Conservation (phyloP, 2,329 filamentous ascomycete species). For the Exophiala dermatitidis region DNA sequence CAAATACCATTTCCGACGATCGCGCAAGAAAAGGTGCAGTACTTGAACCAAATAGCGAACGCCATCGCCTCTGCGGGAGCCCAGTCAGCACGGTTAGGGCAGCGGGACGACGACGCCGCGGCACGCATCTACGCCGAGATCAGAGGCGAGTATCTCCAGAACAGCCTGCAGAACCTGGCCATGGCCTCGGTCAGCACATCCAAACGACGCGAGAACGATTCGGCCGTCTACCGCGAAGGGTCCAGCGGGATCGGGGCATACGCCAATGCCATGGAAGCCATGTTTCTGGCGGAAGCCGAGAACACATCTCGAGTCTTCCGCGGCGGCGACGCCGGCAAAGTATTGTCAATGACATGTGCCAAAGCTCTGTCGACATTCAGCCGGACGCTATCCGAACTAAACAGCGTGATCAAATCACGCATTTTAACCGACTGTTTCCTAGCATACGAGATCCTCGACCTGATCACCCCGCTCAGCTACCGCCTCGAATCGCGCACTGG, state of each 20-base stretch:
- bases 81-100: constrained; percentile 43
- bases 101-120: constrained; percentile 59
- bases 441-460: constrained; percentile 89
- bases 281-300: constrained; percentile 83
- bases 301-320: constrained; percentile 83
- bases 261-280: constrained; percentile 74
- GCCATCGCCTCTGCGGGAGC: constrained; percentile 60
- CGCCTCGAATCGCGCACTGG: constrained; percentile 75
- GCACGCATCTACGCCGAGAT: constrained; percentile 79
- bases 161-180: constrained; percentile 75
- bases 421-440: constrained; percentile 87
- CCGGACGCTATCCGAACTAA: constrained; percentile 79
- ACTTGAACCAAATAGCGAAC: constrained; percentile 69
- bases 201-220: constrained; percentile 64
- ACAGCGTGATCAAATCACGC: constrained; percentile 79
- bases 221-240: constrained; percentile 72
- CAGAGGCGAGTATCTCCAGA: constrained; percentile 76
- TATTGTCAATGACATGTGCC: constrained; percentile 73
- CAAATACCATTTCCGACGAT: constrained; percentile 72
- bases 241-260: constrained; percentile 91
- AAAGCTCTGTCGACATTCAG: constrained; percentile 72
- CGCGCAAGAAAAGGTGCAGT: constrained; percentile 65
- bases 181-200: constrained; percentile 77
- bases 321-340: constrained; percentile 72
- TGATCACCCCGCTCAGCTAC: constrained; percentile 71